phyloP scores from a whole-genome alignment of 768 basidiomycete genomes.

The Amanita pallidorosea region DNA sequence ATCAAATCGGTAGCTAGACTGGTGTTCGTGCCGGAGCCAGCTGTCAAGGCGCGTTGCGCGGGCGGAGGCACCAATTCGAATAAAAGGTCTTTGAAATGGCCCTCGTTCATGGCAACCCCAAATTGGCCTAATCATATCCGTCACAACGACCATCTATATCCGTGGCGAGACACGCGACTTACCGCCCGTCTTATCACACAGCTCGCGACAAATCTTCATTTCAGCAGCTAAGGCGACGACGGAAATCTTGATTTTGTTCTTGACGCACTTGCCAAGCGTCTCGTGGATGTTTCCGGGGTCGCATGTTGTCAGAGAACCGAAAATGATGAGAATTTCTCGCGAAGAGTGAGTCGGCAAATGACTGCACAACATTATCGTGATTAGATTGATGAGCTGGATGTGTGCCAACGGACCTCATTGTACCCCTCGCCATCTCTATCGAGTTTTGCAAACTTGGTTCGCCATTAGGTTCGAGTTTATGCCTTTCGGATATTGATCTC shows the following conservation, averaged over 20 bases:
- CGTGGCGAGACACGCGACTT: constrained; percentile 13
- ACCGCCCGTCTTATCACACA: constrained; percentile 92
- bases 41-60: constrained; percentile 41
- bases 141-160: constrained; percentile 4
- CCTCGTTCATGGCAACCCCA: constrained; percentile 97
- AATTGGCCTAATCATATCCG: constrained; percentile 52
- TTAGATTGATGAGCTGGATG: not conserved
- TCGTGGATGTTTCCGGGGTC: constrained; percentile 97
- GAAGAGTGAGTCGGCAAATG: constrained; percentile 98
- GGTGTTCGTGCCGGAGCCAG: constrained; percentile 26
- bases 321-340: constrained; percentile 87
- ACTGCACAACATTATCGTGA: constrained; percentile 29
- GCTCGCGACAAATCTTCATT: constrained; percentile 93
- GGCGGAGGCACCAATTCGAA: constrained; percentile 96
- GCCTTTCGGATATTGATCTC: constrained; percentile 72
- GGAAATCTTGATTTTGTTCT: constrained; percentile 80
- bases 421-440: constrained; percentile 91
- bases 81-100: constrained; percentile 89
- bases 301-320: constrained; percentile 92
- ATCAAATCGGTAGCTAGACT: constrained; percentile 79
- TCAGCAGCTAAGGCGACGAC: constrained; percentile 94
- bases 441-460: constrained; percentile 97
- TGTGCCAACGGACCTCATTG: constrained; percentile 59
- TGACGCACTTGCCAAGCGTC: constrained; percentile 77
- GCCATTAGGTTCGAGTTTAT: constrained; percentile 80